Conservation (phyloP, 1,284 basidiomycete genomes). For the Earliella scabrosa region DNA sequence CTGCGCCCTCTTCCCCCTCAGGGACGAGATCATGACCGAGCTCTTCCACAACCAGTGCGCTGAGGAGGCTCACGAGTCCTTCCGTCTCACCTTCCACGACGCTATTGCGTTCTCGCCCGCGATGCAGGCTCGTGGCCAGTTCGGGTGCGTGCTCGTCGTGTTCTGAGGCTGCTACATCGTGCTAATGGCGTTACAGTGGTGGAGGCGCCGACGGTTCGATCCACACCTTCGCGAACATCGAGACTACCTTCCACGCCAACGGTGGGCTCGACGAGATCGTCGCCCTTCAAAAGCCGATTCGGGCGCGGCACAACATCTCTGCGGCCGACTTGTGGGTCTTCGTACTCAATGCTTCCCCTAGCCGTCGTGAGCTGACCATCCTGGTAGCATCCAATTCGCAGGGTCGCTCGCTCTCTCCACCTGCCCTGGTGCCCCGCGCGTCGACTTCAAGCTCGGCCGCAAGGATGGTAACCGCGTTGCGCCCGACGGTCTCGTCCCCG, state of each 20-base stretch:
- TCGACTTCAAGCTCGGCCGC: constrained; percentile 29
- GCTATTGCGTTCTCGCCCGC: constrained; percentile 13
- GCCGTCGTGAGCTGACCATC: not conserved
- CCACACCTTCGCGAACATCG: not conserved
- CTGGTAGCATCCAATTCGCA: constrained; percentile 29
- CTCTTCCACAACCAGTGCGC: constrained; percentile 1
- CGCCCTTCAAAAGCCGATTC: too few relatives aligned
- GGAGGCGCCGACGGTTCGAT: constrained; percentile 3
- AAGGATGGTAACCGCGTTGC: constrained; percentile 24
- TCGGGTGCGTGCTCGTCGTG: constrained; percentile 6
- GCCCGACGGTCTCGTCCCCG: constrained; percentile 30
- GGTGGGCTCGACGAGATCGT: too few relatives aligned
- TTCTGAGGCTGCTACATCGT: not conserved
- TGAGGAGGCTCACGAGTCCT: not conserved
- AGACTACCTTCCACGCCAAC: too few relatives aligned
- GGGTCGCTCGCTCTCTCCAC: constrained; percentile 32
- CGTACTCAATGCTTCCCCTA: too few relatives aligned
- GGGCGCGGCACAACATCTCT: too few relatives aligned
- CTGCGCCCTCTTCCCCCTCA: constrained; percentile 1
- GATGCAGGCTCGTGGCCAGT: constrained; percentile 1
- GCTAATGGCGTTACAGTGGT: not conserved
- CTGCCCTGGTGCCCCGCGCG: constrained; percentile 31
- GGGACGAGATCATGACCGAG: not conserved
- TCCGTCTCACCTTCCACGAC: constrained; percentile 6
- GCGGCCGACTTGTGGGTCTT: too few relatives aligned